A percentile compares a stretch with the other conserved stretches of the same genome.
phyloP scores from a whole-genome alignment of 1,284 basidiomycete species.

The Cutaneotrichosporon dermatis region DNA sequence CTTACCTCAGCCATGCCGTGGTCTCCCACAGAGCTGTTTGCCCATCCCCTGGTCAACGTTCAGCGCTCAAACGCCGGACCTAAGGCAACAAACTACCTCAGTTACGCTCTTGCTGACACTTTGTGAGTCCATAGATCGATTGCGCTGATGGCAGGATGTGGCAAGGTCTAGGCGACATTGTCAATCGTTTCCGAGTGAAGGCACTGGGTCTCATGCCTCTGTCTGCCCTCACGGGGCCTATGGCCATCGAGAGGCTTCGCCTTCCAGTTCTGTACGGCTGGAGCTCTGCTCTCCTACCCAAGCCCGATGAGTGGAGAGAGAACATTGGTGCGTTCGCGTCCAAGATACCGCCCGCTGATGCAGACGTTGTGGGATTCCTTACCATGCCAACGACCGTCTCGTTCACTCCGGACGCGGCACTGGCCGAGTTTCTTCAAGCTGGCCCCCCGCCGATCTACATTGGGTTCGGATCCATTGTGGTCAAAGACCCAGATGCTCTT shows the following conservation, averaged over 20 bases:
- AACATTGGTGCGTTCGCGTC: slow-evolving; percentile 54
- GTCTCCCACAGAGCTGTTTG: slow-evolving; percentile 60
- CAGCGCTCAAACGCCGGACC: slow-evolving; percentile 35
- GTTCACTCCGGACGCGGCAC: slow-evolving; percentile 32
- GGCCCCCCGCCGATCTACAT: slow-evolving; percentile 61
- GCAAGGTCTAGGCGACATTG: slow-evolving; percentile 56
- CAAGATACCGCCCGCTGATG: background rate
- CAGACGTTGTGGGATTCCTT: slow-evolving; percentile 63
- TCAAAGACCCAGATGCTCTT: slow-evolving; percentile 56
- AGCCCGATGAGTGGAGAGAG: slow-evolving; percentile 61
- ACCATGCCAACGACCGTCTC: slow-evolving; percentile 1
- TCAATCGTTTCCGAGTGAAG: slow-evolving; percentile 58
- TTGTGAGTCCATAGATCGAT: slow-evolving; percentile 18
- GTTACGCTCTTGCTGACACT: slow-evolving; percentile 58
- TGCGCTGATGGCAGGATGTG: slow-evolving; percentile 10
- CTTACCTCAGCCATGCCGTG: slow-evolving; percentile 60
- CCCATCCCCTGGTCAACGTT: slow-evolving; percentile 62
- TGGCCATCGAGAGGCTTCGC: slow-evolving; percentile 57
- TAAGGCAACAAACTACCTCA: slow-evolving; percentile 55
- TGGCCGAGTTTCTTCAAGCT: slow-evolving; percentile 53
- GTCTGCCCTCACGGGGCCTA: slow-evolving; percentile 54
- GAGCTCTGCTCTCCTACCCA: slow-evolving; percentile 60
- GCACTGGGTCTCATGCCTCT: slow-evolving; percentile 55
- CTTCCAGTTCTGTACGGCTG: slow-evolving; percentile 70
- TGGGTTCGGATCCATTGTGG: slow-evolving; percentile 59